phyloP scores from a whole-genome alignment of 345 rosid genomes.

The Arabidopsis arenosa region DNA sequence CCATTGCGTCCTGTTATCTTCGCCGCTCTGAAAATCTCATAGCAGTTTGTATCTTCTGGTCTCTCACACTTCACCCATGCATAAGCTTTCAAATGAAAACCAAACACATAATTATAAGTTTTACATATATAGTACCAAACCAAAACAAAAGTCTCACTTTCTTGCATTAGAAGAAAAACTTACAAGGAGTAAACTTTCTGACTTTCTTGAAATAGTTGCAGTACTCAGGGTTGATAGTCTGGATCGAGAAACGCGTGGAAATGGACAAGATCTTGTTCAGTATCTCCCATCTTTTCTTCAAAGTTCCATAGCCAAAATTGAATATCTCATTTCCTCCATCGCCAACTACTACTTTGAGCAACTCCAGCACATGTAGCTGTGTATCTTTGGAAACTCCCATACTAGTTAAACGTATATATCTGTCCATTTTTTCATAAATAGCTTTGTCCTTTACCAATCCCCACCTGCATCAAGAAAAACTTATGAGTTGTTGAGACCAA shows the following conservation, averaged over 20 bases:
- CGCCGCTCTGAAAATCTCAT: conserved; percentile 51
- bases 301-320: conserved; percentile 52
- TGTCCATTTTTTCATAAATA: conserved; percentile 56
- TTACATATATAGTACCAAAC: neutral
- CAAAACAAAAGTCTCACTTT: neutral
- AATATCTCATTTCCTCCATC: conserved; percentile 49
- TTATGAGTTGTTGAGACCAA: neutral
- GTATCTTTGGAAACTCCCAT: conserved; percentile 64
- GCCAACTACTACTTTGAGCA: conserved; percentile 53
- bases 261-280: conserved; percentile 24
- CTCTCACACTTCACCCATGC: conserved; percentile 75
- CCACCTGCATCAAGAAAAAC: conserved; percentile 53
- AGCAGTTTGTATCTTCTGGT: conserved; percentile 56
- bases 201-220: conserved; percentile 51
- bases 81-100: conserved; percentile 53
- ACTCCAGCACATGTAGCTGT: conserved; percentile 59
- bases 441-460: conserved; percentile 61
- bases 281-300: conserved; percentile 47
- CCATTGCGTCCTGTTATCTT: conserved; percentile 63
- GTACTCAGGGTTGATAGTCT: conserved; percentile 48
- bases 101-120: neutral
- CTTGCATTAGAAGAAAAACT: conserved; percentile 6
- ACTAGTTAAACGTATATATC: conserved; percentile 32
- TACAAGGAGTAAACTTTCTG: conserved; percentile 39
- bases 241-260: conserved; percentile 62